A percentile compares a stretch with the other conserved stretches of the same genome.
Evolutionary conservation across 176 grass and related monocot genomes (phyloP).

Genomic region (Alloteropsis semialata): DNA sequence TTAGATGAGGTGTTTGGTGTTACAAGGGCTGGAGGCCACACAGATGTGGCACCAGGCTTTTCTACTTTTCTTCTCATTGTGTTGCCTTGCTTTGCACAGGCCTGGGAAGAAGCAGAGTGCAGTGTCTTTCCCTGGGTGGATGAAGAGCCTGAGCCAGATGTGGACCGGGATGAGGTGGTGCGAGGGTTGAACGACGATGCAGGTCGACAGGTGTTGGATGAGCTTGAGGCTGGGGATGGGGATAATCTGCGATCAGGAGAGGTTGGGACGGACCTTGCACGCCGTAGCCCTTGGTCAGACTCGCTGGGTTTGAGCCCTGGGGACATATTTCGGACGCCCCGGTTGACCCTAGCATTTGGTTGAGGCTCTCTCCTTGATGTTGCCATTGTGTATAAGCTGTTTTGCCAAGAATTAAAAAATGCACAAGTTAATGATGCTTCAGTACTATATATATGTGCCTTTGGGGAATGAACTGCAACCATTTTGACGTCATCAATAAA

Average conservation of each 20-base stretch:
- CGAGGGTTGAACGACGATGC: conserved; percentile 7
- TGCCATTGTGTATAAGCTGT: conserved; percentile 10
- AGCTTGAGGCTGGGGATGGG: conserved; percentile 9
- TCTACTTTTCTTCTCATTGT: conserved; percentile 16
- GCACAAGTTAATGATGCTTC: neutral
- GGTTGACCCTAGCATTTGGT: neutral
- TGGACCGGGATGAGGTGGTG: conserved; percentile 10
- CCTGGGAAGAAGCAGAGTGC: neutral
- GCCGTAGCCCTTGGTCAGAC: conserved; percentile 4
- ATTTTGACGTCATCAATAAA: neutral
- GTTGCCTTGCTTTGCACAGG: neutral
- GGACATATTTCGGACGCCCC: neutral
- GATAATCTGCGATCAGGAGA: conserved; percentile 25
- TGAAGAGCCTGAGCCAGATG: neutral
- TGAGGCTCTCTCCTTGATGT: conserved; percentile 36
- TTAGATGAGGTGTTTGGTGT: neutral
- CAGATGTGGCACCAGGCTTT: conserved; percentile 11
- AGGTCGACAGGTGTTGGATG: neutral
- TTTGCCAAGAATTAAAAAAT: neutral
- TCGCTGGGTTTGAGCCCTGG: neutral
- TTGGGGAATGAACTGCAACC: neutral
- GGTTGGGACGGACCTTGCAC: conserved; percentile 36
- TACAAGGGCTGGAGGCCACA: conserved; percentile 19
- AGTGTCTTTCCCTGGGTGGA: conserved; percentile 4
- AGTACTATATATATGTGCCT: neutral